Evolutionary conservation across 2,329 filamentous ascomycete genomes (phyloP).

Genomic region (Mycocentrospora acerina): DNA sequence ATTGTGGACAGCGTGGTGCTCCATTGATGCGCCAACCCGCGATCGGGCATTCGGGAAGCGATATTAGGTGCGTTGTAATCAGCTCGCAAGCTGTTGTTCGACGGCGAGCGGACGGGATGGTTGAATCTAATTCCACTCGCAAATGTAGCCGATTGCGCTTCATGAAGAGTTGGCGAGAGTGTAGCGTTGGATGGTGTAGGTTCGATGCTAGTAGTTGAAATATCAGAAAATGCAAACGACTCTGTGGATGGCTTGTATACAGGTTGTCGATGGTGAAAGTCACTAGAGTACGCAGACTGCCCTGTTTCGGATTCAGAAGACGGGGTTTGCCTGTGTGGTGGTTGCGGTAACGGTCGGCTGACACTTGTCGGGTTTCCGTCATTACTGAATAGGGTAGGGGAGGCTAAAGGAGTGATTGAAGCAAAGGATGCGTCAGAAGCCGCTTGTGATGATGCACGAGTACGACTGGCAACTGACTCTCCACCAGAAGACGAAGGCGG

Average conservation of each 20-base stretch:
- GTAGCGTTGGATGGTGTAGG: slow-evolving; percentile 31
- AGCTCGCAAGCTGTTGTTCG: slow-evolving; percentile 39
- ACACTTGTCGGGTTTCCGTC: slow-evolving; percentile 31
- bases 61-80: slow-evolving; percentile 36
- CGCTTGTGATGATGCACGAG: slow-evolving; percentile 38
- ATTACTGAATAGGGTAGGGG: slow-evolving; percentile 23
- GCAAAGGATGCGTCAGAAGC: slow-evolving; percentile 41
- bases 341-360: slow-evolving; percentile 24
- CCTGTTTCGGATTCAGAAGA: slow-evolving; percentile 32
- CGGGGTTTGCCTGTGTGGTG: slow-evolving; percentile 24
- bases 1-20: slow-evolving; percentile 45
- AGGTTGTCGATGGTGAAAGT: slow-evolving; percentile 32
- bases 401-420: slow-evolving; percentile 31
- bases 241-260: slow-evolving; percentile 31
- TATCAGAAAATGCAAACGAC: slow-evolving; percentile 41
- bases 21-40: slow-evolving; percentile 40
- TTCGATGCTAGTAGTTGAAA: slow-evolving; percentile 36
- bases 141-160: slow-evolving; percentile 36
- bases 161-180: slow-evolving; percentile 37
- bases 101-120: slow-evolving; percentile 40
- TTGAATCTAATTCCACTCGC: slow-evolving; percentile 38
- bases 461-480: slow-evolving; percentile 30
- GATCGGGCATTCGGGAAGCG: slow-evolving; percentile 43
- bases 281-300: slow-evolving; percentile 36
- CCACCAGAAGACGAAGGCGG: slow-evolving; percentile 39